These are phyloP conservation scores for Gamsiella multidivaricata DNA, from an alignment of 192 early-diverging fungal genomes.

Conservation along the genomic window DNA sequence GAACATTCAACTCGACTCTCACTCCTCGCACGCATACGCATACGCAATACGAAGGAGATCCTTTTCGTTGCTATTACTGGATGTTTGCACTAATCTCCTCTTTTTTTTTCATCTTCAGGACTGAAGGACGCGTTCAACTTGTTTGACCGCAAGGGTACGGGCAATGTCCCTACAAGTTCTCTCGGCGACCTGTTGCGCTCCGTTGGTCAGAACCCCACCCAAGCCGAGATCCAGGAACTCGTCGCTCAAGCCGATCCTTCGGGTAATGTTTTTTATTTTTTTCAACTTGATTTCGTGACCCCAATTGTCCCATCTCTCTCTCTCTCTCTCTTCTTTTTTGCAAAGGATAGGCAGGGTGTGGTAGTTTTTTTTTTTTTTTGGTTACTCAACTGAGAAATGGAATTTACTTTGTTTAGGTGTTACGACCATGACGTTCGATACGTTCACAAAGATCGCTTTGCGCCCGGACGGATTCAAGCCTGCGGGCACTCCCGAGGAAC, in stretches of 20 bases:
- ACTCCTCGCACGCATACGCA: no score
- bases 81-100: no score
- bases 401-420: background rate
- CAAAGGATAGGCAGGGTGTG: no score
- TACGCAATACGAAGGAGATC: no score
- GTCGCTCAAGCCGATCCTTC: conserved; percentile 58
- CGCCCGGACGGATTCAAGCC: conserved; percentile 78
- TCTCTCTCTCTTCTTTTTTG: no score
- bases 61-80: no score
- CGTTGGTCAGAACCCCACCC: conserved; percentile 83
- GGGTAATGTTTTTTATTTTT: conserved; percentile 33
- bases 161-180: conserved; percentile 67
- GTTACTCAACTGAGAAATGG: background rate
- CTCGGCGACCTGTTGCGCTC: conserved; percentile 82
- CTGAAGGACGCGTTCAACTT: conserved; percentile 85
- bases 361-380: no score
- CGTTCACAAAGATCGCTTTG: conserved; percentile 73
- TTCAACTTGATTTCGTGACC: background rate
- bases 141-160: conserved; percentile 81
- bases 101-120: conserved; percentile 50
- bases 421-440: conserved; percentile 59
- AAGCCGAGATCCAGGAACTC: conserved; percentile 77
- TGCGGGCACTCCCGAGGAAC: conserved; percentile 77
- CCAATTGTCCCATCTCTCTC: no score
- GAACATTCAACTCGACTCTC: no score